Evolutionary conservation across 2,329 filamentous ascomycete species (phyloP), one percentile per base, ranked within the genome.

Genomic region (Penicillium decumbens): DNA sequence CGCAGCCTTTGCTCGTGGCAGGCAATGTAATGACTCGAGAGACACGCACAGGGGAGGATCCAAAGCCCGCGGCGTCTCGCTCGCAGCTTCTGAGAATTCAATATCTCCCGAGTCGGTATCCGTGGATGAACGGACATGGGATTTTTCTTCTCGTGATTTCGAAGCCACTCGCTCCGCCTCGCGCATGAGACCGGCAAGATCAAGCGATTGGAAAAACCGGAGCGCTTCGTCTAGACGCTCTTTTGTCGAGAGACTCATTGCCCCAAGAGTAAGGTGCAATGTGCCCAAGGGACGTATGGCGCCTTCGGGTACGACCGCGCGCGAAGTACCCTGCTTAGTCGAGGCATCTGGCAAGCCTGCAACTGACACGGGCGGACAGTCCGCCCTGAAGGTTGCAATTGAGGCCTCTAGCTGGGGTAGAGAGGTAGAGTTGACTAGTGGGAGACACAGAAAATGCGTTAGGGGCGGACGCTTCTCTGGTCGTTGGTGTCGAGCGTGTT

Each of bases 241-340:
- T 2, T 75, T 69, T 2, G 73, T 75, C 3, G 75, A 70, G 8
- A 95, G 78, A 56, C 80, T 85, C 87, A 96, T 91, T 1, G 95
- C 87, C 0, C 90, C 91, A 0, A 96, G 76, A 0, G 91, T 96
- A 2, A 95, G 74, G 69, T 97, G 92, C 41, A 96, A 70, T 1
- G 89, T 90, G 0, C 88, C 88, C 0, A 88, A 71, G 0, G 89
- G 89, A 25, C 90, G 77, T 43, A 95, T 73, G 1, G 89, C 89
- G 47, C 79, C 79, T 28, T 75, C 66, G 0, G 87, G 86, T 8
- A 92, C 72, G 5, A 75, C 74, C 1, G 65, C 56, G 73, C 29
- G 51, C 69, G 55, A 72, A 68, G 49, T 70, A 62, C 44, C 71
- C 59, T 49, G 45, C 15, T 25, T 28, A 6, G 20, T 28, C n/a